Conservation (phyloP, 805 yeast species). For the Ogataea zsoltii region DNA sequence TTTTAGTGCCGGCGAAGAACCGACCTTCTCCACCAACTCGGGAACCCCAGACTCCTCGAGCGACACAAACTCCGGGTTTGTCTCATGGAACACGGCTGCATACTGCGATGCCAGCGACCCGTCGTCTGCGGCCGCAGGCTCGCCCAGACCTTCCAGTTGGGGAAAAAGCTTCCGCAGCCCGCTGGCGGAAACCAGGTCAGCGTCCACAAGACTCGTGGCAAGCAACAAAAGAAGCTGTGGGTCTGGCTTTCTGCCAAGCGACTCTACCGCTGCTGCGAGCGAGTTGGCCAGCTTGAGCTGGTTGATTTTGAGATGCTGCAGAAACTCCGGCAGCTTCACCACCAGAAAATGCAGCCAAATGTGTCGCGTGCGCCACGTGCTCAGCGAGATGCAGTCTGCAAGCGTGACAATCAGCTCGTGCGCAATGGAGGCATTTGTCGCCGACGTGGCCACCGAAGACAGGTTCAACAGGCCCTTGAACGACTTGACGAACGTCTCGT, state of each 20-base stretch:
- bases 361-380: slow-evolving; percentile 18
- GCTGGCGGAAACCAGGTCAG: slow-evolving; percentile 24
- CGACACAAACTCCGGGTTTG: slow-evolving; percentile 49
- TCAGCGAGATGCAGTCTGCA: slow-evolving; percentile 30
- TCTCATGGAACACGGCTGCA: slow-evolving; percentile 32
- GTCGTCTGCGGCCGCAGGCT: neutral
- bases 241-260: slow-evolving; percentile 10
- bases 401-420: slow-evolving; percentile 29
- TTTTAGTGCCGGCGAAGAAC: slow-evolving; percentile 45
- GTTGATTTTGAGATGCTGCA: slow-evolving; percentile 31
- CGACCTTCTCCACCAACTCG: slow-evolving; percentile 49
- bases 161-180: slow-evolving; percentile 12
- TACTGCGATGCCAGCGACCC: slow-evolving; percentile 7
- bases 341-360: slow-evolving; percentile 31
- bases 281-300: slow-evolving; percentile 30
- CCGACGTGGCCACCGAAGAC: slow-evolving; percentile 30
- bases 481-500: slow-evolving; percentile 27
- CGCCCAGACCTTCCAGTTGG: neutral
- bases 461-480: slow-evolving; percentile 33
- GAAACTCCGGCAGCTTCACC: slow-evolving; percentile 27
- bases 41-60: slow-evolving; percentile 55
- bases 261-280: slow-evolving; percentile 23
- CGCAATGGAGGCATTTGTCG: slow-evolving; percentile 31
- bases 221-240: slow-evolving; percentile 18
- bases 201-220: slow-evolving; percentile 19